Conservation (phyloP, 495 filamentous ascomycete genomes). For the Bryoglossum gracile region DNA sequence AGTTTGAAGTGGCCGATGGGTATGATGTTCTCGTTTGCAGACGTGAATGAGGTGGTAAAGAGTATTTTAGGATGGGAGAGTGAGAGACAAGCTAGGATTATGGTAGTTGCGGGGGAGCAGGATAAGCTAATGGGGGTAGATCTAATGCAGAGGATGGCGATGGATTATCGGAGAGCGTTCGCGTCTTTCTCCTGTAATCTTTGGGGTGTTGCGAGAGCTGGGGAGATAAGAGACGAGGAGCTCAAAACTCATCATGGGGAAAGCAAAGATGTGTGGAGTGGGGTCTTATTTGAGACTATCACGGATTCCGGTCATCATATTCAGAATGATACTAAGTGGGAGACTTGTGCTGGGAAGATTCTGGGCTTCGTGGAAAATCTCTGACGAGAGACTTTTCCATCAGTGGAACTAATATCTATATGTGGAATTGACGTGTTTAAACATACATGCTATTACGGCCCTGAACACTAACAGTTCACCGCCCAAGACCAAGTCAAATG, state of each 20-base stretch:
- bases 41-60: constrained; percentile 27
- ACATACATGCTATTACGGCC: too few species aligned
- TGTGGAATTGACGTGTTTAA: too few species aligned
- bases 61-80: constrained; percentile 28
- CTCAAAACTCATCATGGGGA: not conserved
- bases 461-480: too few species aligned
- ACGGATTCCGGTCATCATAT: constrained; percentile 37
- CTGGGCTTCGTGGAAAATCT: constrained; percentile 31
- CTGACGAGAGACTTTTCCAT: too few species aligned
- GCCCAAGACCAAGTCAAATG: too few species aligned
- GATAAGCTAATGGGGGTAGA: constrained; percentile 29
- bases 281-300: constrained; percentile 32
- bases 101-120: constrained; percentile 34
- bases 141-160: constrained; percentile 23
- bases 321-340: constrained; percentile 38
- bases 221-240: too few species aligned
- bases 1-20: constrained; percentile 38
- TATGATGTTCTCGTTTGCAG: constrained; percentile 35
- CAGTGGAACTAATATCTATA: too few species aligned
- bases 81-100: constrained; percentile 22
- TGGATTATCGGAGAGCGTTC: constrained; percentile 24
- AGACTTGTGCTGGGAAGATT: constrained; percentile 32
- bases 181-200: constrained; percentile 8
- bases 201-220: too few species aligned
- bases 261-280: constrained; percentile 8